A percentile compares a stretch with the other conserved stretches of the same genome.
phyloP scores from a whole-genome alignment of 2,329 filamentous ascomycete species.

The Graphilbum fragrans region DNA sequence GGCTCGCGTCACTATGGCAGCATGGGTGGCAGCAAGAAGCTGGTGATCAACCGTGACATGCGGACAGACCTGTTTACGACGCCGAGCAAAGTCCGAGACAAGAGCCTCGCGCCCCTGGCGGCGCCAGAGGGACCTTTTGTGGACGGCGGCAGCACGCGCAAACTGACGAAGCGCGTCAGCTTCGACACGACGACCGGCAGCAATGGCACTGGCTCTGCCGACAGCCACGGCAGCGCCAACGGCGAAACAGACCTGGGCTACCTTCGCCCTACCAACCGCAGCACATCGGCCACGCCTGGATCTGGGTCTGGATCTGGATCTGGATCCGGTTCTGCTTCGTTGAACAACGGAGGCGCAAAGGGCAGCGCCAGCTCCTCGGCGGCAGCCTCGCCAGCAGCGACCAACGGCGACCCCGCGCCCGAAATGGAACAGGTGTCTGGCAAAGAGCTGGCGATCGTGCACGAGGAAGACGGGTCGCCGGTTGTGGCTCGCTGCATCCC shows the following conservation, averaged over 20 bases:
- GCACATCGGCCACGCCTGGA: background rate
- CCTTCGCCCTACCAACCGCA: background rate
- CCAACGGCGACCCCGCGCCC: slow-evolving; percentile 6
- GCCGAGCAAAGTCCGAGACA: slow-evolving; percentile 40
- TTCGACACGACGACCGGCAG: slow-evolving; percentile 52
- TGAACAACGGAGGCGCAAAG: background rate
- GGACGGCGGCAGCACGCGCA: slow-evolving; percentile 32
- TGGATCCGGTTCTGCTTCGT: background rate
- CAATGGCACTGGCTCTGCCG: slow-evolving; percentile 17
- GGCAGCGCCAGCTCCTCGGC: background rate
- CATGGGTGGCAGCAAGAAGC: slow-evolving; percentile 68
- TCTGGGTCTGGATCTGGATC: too few species aligned
- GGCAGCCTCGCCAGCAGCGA: background rate
- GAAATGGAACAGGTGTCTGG: slow-evolving; percentile 64
- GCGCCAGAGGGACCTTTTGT: background rate
- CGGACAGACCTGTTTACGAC: slow-evolving; percentile 59
- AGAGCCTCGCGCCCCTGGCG: slow-evolving; percentile 11
- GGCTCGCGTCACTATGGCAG: slow-evolving; percentile 53
- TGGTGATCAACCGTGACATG: slow-evolving; percentile 83
- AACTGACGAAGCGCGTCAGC: slow-evolving; percentile 76
- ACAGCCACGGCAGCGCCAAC: slow-evolving; percentile 11
- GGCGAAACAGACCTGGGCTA: background rate
- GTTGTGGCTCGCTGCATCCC: slow-evolving; percentile 14
- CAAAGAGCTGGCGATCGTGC: slow-evolving; percentile 68
- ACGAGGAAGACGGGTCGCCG: slow-evolving; percentile 49